A percentile compares a stretch with the other conserved stretches of the same genome.
Conservation (phyloP, 2,329 filamentous ascomycete species). For the Fusarium hainanense region DNA sequence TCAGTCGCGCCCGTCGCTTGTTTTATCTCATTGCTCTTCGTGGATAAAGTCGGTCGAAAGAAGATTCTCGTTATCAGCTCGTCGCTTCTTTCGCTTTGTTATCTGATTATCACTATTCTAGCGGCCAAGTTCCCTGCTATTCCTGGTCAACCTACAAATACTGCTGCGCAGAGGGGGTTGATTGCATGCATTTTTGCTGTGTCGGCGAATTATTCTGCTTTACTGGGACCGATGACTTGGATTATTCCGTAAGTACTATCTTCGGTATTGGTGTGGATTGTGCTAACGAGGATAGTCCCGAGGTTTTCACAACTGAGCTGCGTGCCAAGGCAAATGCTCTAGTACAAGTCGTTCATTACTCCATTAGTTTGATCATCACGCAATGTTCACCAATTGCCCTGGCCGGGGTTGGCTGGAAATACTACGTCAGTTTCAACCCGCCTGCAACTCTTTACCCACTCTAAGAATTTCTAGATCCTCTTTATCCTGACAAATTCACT, state of each 20-base stretch:
- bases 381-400: constrained; percentile 56
- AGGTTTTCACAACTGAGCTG: constrained; percentile 55
- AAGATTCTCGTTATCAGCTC: constrained; percentile 54
- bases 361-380: constrained; percentile 54
- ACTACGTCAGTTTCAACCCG: constrained; percentile 43
- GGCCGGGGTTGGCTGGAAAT: constrained; percentile 55
- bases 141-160: constrained; percentile 52
- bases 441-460: no score
- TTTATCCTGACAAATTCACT: constrained; percentile 54
- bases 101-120: constrained; percentile 54
- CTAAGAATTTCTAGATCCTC: no score
- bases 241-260: constrained; percentile 57
- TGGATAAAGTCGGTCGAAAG: constrained; percentile 52
- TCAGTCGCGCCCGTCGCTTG: constrained; percentile 54
- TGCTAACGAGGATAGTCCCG: constrained; percentile 42
- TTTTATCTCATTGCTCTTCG: constrained; percentile 53
- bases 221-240: constrained; percentile 56
- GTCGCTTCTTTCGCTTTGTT: constrained; percentile 51
- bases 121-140: constrained; percentile 52
- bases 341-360: constrained; percentile 56
- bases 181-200: constrained; percentile 55
- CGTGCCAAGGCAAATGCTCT: constrained; percentile 56
- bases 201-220: constrained; percentile 51
- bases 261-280: accelerated
- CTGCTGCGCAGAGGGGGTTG: constrained; percentile 52